phyloP scores from a whole-genome alignment of 768 basidiomycete genomes.

The Lactarius sp. region DNA sequence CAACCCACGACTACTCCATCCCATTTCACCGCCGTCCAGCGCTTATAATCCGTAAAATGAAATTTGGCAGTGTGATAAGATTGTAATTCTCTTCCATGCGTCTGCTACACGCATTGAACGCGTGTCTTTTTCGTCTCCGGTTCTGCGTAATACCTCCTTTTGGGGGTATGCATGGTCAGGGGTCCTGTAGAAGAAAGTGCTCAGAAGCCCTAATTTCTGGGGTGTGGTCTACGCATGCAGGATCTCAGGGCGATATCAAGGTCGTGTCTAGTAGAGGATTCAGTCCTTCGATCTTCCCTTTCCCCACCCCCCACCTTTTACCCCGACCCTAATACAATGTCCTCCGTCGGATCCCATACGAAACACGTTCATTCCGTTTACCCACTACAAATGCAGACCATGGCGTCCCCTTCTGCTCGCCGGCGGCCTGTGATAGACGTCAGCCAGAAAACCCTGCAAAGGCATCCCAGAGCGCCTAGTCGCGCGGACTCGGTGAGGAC shows the following conservation, averaged over 20 bases:
- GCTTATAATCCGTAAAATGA: conserved; percentile 15
- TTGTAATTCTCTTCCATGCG: conserved; percentile 13
- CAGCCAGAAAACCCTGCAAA: conserved; percentile 6
- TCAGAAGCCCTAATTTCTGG: conserved; percentile 8
- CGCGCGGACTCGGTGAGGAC: conserved; percentile 24
- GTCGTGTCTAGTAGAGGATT: conserved; percentile 3
- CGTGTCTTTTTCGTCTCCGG: conserved; percentile 19
- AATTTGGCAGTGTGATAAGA: conserved; percentile 19
- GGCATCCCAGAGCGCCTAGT: conserved; percentile 19
- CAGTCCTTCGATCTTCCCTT: conserved; percentile 14
- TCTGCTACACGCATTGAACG: conserved; percentile 19
- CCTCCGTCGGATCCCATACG: conserved; percentile 4
- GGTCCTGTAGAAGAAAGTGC: conserved; percentile 1
- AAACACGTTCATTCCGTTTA: not conserved
- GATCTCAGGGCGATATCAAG: conserved; percentile 18
- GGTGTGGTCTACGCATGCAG: conserved; percentile 20
- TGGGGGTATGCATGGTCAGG: conserved; percentile 13
- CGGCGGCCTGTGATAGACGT: conserved; percentile 19
- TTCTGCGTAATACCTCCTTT: conserved; percentile 4
- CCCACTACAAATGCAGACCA: conserved; percentile 1
- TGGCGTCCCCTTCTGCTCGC: conserved; percentile 5
- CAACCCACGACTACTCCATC: not conserved
- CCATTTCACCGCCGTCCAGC: conserved; percentile 8
- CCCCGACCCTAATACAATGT: conserved; percentile 2
- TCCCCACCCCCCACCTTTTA: conserved; percentile 2